These are phyloP conservation scores for Metschnikowia baotianmanensis DNA, from an alignment of 805 yeast species.

Conservation along the genomic window DNA sequence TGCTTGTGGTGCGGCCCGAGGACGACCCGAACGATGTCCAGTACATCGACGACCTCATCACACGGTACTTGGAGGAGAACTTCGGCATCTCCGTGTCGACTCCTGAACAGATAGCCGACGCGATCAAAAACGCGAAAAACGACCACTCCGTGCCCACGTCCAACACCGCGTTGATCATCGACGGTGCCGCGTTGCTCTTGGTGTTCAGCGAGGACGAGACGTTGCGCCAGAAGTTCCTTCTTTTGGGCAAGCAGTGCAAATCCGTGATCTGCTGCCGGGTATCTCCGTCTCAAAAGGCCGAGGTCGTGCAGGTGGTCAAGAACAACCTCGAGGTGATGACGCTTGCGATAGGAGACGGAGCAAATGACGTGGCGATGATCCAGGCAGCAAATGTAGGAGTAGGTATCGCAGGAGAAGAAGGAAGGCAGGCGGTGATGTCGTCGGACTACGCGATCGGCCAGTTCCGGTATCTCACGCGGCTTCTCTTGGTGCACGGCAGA, in stretches of 20 bases:
- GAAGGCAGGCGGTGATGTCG: conserved; percentile 86
- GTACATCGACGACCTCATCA: conserved; percentile 38
- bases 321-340: conserved; percentile 77
- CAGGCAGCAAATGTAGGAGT: conserved; percentile 87
- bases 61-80: conserved; percentile 46
- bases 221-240: conserved; percentile 49
- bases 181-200: conserved; percentile 70
- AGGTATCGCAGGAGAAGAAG: conserved; percentile 91
- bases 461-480: conserved; percentile 65
- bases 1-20: conserved; percentile 58
- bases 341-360: conserved; percentile 84
- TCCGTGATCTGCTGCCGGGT: conserved; percentile 86
- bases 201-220: conserved; percentile 44
- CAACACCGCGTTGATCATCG: conserved; percentile 67
- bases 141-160: conserved; percentile 69
- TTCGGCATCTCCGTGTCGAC: conserved; percentile 54
- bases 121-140: conserved; percentile 48
- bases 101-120: conserved; percentile 39
- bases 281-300: conserved; percentile 84
- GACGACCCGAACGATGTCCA: conserved; percentile 32
- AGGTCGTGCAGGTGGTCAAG: conserved; percentile 78
- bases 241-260: conserved; percentile 75
- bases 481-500: conserved; percentile 75
- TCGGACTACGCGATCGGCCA: conserved; percentile 86
- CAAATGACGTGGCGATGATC: conserved; percentile 89